Conservation (phyloP, 2,329 filamentous ascomycete species). For the Microdochium trichocladiopsis region DNA sequence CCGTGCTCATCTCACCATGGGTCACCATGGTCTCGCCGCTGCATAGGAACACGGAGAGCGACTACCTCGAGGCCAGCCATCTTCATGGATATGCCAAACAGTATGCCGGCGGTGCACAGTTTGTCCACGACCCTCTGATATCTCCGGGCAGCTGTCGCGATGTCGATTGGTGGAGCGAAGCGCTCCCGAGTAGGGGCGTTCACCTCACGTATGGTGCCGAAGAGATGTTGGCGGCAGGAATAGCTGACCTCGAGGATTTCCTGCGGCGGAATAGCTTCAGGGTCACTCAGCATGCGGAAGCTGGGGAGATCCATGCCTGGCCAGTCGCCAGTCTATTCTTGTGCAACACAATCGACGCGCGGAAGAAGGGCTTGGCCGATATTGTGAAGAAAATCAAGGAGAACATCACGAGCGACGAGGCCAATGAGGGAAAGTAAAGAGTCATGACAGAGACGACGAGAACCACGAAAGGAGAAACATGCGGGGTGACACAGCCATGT, state of each 20-base stretch:
- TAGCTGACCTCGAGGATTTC: constrained; percentile 49
- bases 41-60: constrained; percentile 63
- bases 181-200: constrained; percentile 60
- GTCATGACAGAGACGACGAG: not conserved
- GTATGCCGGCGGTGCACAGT: constrained; percentile 49
- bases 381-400: constrained; percentile 30
- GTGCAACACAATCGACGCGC: constrained; percentile 36
- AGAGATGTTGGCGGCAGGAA: constrained; percentile 70
- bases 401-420: constrained; percentile 15
- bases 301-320: constrained; percentile 73
- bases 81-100: constrained; percentile 64
- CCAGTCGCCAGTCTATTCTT: constrained; percentile 62
- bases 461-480: not conserved
- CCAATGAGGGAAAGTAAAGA: not conserved
- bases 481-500: constrained; percentile 20
- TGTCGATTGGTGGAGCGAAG: constrained; percentile 56
- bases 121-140: constrained; percentile 45
- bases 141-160: constrained; percentile 69
- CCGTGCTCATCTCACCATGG: constrained; percentile 76
- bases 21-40: constrained; percentile 61
- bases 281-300: constrained; percentile 52
- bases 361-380: constrained; percentile 41
- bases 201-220: constrained; percentile 67
- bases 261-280: constrained; percentile 45
- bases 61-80: constrained; percentile 63